Evolutionary conservation across 768 basidiomycete genomes (phyloP).

Genomic region (Scleroderma citrinum): DNA sequence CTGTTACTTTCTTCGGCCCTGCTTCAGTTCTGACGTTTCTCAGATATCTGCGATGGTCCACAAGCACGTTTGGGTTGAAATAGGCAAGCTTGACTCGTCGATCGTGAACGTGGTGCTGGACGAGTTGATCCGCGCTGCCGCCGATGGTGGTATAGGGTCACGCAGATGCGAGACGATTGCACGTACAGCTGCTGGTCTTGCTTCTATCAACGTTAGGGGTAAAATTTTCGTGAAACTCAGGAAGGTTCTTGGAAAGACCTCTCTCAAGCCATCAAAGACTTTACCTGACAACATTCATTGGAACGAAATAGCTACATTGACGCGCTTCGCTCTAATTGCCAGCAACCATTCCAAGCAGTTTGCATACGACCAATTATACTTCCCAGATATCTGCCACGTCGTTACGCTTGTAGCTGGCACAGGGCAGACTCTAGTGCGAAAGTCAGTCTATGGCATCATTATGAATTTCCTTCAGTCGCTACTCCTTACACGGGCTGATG

Average conservation of each 20-base stretch:
- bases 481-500: slow-evolving; percentile 54
- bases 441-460: slow-evolving; percentile 75
- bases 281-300: slow-evolving; percentile 70
- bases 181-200: slow-evolving; percentile 65
- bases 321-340: slow-evolving; percentile 69
- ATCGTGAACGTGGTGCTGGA: slow-evolving; percentile 72
- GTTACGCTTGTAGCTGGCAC: slow-evolving; percentile 72
- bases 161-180: slow-evolving; percentile 70
- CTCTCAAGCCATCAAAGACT: slow-evolving; percentile 53
- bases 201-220: slow-evolving; percentile 74
- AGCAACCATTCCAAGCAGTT: slow-evolving; percentile 61
- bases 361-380: slow-evolving; percentile 66
- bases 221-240: slow-evolving; percentile 73
- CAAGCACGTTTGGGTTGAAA: slow-evolving; percentile 70
- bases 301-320: slow-evolving; percentile 75
- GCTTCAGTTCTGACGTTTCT: slow-evolving; percentile 4
- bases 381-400: slow-evolving; percentile 79
- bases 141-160: slow-evolving; percentile 78
- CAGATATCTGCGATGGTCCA: slow-evolving; percentile 66
- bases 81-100: slow-evolving; percentile 60
- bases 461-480: slow-evolving; percentile 80
- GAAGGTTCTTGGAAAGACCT: slow-evolving; percentile 72
- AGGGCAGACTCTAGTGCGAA: slow-evolving; percentile 69
- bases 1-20: slow-evolving; percentile 2
- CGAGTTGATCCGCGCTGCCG: slow-evolving; percentile 74